These are phyloP conservation scores for Nicotiana tomentosiformis DNA, from an alignment of 257 asterid genomes.

Conservation along the genomic window DNA sequence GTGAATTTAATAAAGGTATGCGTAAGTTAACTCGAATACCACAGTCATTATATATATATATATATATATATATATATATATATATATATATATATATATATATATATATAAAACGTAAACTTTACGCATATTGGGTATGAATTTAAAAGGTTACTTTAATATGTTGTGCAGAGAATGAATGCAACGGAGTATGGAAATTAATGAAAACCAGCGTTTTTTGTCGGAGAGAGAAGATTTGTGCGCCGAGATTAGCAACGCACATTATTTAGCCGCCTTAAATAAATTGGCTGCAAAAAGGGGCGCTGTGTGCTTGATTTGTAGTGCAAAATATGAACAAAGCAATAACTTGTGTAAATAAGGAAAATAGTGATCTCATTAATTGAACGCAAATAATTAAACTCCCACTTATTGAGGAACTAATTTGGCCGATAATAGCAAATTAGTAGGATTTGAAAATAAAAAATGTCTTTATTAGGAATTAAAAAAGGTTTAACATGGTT, in stretches of 20 bases:
- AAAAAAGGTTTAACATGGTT: neutral
- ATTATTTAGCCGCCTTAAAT: slow-evolving; percentile 5
- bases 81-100: too few species aligned
- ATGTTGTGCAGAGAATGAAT: neutral
- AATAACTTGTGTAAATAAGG: neutral
- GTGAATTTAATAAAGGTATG: rapidly evolving
- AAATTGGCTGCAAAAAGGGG: neutral
- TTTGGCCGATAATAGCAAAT: neutral
- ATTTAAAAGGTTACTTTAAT: neutral
- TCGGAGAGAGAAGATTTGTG: neutral
- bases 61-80: too few species aligned
- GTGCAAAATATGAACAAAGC: neutral
- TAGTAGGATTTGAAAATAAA: neutral
- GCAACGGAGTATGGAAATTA: neutral
- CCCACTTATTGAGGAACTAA: neutral
- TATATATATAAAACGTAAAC: too few species aligned
- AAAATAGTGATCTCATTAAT: neutral
- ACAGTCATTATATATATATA: too few species aligned
- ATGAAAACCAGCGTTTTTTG: neutral
- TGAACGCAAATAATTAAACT: neutral
- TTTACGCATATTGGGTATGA: neutral
- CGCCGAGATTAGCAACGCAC: neutral
- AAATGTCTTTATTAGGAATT: too few species aligned
- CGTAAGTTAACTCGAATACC: too few species aligned
- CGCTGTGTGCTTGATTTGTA: neutral